Conservation (phyloP, 495 filamentous ascomycete species). For the Filosporella fistucella region DNA sequence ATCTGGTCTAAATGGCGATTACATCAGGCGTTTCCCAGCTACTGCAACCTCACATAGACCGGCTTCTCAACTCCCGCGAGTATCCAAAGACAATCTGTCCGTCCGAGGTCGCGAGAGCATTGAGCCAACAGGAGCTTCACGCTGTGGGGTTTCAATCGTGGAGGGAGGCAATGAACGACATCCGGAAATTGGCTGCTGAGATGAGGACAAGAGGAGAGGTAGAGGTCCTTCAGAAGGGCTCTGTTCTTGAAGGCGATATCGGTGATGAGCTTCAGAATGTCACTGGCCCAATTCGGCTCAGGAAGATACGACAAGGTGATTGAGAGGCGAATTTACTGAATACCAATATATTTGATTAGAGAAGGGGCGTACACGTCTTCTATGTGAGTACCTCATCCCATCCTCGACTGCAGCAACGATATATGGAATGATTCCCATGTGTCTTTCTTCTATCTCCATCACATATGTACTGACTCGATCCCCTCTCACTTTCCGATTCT, state of each 20-base stretch:
- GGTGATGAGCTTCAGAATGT: slow-evolving; percentile 23
- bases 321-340: no score
- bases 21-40: neutral
- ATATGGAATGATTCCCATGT: no score
- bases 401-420: no score
- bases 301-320: no score
- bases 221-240: slow-evolving; percentile 44
- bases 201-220: slow-evolving; percentile 31
- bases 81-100: slow-evolving; percentile 46
- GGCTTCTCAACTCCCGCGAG: slow-evolving; percentile 16
- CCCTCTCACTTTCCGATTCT: no score
- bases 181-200: slow-evolving; percentile 33
- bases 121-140: slow-evolving; percentile 30
- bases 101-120: slow-evolving; percentile 40
- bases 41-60: slow-evolving; percentile 16
- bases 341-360: no score
- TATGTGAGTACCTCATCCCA: no score
- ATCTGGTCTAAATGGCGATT: no score
- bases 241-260: slow-evolving; percentile 26
- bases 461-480: no score
- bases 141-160: slow-evolving; percentile 27
- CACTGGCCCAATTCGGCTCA: slow-evolving; percentile 36
- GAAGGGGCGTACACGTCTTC: no score
- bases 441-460: no score
- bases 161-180: slow-evolving; percentile 37